A percentile compares a stretch with the other conserved stretches of the same genome.
phyloP scores from a whole-genome alignment of 2,329 filamentous ascomycete genomes.

The Cytospora schulzeri region DNA sequence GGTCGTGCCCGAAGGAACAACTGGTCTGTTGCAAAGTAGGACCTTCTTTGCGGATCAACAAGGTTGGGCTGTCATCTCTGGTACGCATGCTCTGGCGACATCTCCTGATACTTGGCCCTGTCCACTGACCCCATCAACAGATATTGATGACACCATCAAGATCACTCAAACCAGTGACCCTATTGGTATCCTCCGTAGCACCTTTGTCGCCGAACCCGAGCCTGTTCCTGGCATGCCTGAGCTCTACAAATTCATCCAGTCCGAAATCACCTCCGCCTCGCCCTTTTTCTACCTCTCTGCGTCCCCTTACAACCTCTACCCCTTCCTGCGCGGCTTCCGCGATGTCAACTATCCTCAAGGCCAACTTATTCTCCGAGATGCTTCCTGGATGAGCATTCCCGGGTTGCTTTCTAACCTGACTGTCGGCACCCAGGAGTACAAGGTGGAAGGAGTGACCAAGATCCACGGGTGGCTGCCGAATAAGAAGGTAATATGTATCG shows the following conservation, averaged over 20 bases:
- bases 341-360: constrained; percentile 72
- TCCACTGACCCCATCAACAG: constrained; percentile 42
- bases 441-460: constrained; percentile 76
- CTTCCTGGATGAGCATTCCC: constrained; percentile 80
- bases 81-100: constrained; percentile 40
- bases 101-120: no score
- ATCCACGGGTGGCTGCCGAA: constrained; percentile 78
- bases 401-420: constrained; percentile 81
- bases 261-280: constrained; percentile 56
- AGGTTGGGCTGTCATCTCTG: constrained; percentile 83
- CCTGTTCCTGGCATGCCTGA: constrained; percentile 82
- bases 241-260: constrained; percentile 70
- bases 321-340: constrained; percentile 78
- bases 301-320: constrained; percentile 92
- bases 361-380: constrained; percentile 81
- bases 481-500: constrained; percentile 79
- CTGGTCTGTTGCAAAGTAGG: constrained; percentile 62
- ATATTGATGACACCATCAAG: constrained; percentile 96
- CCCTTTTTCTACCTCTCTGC: constrained; percentile 93
- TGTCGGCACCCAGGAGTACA: constrained; percentile 81
- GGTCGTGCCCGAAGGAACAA: constrained; percentile 51
- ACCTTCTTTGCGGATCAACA: constrained; percentile 75
- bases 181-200: constrained; percentile 77
- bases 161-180: constrained; percentile 80
- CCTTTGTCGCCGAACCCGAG: constrained; percentile 75